phyloP scores from a whole-genome alignment of 179 eudicot genomes.

The Gypsophila paniculata region DNA sequence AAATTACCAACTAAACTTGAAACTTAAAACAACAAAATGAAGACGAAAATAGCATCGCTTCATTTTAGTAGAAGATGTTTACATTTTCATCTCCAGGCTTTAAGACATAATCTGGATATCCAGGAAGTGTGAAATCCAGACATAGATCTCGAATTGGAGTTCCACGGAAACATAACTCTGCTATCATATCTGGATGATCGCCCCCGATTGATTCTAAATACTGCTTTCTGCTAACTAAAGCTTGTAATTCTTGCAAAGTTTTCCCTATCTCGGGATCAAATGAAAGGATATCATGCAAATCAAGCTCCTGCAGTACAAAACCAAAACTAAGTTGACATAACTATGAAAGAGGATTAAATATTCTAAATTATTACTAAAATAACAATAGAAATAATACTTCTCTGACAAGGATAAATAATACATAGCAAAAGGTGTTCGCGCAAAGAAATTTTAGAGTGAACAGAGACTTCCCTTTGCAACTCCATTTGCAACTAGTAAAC shows the following conservation, averaged over 20 bases:
- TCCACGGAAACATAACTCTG: slow-evolving; percentile 68
- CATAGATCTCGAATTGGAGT: slow-evolving; percentile 75
- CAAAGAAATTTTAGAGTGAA: not conserved
- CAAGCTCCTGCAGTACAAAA: slow-evolving; percentile 74
- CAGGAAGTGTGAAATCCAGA: slow-evolving; percentile 94
- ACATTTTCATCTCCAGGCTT: slow-evolving; percentile 74
- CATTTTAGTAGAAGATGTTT: not conserved
- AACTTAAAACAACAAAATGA: too few species aligned
- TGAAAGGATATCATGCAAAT: slow-evolving; percentile 83
- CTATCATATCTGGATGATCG: slow-evolving; percentile 42
- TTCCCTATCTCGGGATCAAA: slow-evolving; percentile 88
- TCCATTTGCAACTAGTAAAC: not conserved
- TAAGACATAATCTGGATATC: slow-evolving; percentile 74
- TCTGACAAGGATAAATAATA: not conserved
- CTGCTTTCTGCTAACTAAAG: slow-evolving; percentile 68
- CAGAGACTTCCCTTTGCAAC: not conserved
- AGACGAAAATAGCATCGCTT: too few species aligned
- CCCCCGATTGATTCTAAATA: slow-evolving; percentile 67
- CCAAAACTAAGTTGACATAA: slow-evolving; percentile 9
- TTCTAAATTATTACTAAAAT: not conserved
- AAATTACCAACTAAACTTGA: not conserved
- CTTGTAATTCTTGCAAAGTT: slow-evolving; percentile 90
- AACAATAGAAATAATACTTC: not conserved
- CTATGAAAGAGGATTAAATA: not conserved
- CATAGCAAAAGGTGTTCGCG: not conserved